These are phyloP conservation scores for Naumovozyma baii DNA, from an alignment of 805 yeast species.

Conservation along the genomic window DNA sequence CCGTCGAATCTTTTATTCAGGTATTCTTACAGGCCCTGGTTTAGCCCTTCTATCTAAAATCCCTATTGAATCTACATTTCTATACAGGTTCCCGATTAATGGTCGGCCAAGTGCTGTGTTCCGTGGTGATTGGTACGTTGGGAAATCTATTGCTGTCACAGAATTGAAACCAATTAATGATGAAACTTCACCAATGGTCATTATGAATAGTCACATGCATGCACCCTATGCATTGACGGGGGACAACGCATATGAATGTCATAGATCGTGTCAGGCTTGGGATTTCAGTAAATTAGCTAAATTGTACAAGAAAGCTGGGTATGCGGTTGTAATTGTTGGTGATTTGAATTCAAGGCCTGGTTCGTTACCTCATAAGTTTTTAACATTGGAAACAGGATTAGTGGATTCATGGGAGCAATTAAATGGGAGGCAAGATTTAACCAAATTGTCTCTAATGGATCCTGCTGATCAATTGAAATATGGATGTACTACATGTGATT, in stretches of 20 bases:
- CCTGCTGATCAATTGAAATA: slow-evolving; percentile 53
- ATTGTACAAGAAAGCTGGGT: slow-evolving; percentile 59
- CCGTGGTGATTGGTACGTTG: slow-evolving; percentile 97
- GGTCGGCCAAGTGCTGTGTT: slow-evolving; percentile 90
- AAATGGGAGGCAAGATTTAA: slow-evolving; percentile 40
- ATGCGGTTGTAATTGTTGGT: slow-evolving; percentile 82
- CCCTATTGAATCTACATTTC: slow-evolving; percentile 70
- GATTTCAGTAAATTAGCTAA: slow-evolving; percentile 65
- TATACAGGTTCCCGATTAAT: slow-evolving; percentile 81
- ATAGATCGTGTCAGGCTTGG: slow-evolving; percentile 94
- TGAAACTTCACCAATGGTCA: slow-evolving; percentile 51
- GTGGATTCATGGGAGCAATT: slow-evolving; percentile 74
- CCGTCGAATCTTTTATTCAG: slow-evolving; percentile 64
- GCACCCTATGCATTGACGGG: slow-evolving; percentile 84
- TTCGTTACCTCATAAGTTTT: slow-evolving; percentile 66
- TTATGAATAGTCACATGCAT: slow-evolving; percentile 91
- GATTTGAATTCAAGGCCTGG: slow-evolving; percentile 88
- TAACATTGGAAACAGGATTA: slow-evolving; percentile 59
- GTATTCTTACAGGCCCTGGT: slow-evolving; percentile 90
- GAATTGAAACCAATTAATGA: slow-evolving; percentile 43
- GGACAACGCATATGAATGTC: slow-evolving; percentile 83
- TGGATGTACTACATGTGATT: slow-evolving; percentile 89
- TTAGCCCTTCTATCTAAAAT: slow-evolving; percentile 72
- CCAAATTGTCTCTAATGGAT: slow-evolving; percentile 36
- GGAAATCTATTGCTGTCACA: slow-evolving; percentile 77